A percentile compares a stretch with the other conserved stretches of the same genome.
phyloP scores from a whole-genome alignment of 1,284 basidiomycete genomes.

The Leccinum cinnamomeum region DNA sequence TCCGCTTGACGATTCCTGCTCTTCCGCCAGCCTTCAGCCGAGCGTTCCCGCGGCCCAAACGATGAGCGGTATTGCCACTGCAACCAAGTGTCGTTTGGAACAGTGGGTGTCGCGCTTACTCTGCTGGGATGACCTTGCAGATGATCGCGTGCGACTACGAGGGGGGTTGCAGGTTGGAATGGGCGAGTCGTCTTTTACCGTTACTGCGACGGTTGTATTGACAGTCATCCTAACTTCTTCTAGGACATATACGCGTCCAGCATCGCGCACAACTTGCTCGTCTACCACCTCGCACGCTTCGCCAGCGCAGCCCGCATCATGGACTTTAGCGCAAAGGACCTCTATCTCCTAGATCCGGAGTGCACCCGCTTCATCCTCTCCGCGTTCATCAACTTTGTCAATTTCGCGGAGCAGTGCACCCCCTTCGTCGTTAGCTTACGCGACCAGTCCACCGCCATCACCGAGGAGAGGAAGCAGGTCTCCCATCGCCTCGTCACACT shows the following conservation, averaged over 20 bases:
- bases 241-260: slow-evolving; percentile 66
- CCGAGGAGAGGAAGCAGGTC: slow-evolving; percentile 57
- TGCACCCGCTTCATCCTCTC: slow-evolving; percentile 78
- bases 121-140: slow-evolving; percentile 39
- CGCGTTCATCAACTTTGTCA: slow-evolving; percentile 90
- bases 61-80: slow-evolving; percentile 78
- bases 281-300: slow-evolving; percentile 70
- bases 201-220: slow-evolving; percentile 3
- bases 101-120: slow-evolving; percentile 45
- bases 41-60: slow-evolving; percentile 36
- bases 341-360: slow-evolving; percentile 68
- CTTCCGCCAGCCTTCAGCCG: slow-evolving; percentile 11
- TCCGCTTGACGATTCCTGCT: slow-evolving; percentile 46
- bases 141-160: slow-evolving; percentile 83
- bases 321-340: slow-evolving; percentile 75
- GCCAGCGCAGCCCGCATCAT: slow-evolving; percentile 72
- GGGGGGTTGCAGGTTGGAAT: slow-evolving; percentile 66
- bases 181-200: slow-evolving; percentile 50
- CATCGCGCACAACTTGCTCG: slow-evolving; percentile 59
- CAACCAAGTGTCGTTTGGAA: slow-evolving; percentile 71
- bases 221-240: background rate
- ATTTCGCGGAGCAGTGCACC: slow-evolving; percentile 78
- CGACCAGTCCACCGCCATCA: slow-evolving; percentile 54
- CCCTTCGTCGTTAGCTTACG: slow-evolving; percentile 60
- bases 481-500: slow-evolving; percentile 55